Conservation (phyloP, 2,329 filamentous ascomycete genomes). For the Aspergillus novofumigatus region DNA sequence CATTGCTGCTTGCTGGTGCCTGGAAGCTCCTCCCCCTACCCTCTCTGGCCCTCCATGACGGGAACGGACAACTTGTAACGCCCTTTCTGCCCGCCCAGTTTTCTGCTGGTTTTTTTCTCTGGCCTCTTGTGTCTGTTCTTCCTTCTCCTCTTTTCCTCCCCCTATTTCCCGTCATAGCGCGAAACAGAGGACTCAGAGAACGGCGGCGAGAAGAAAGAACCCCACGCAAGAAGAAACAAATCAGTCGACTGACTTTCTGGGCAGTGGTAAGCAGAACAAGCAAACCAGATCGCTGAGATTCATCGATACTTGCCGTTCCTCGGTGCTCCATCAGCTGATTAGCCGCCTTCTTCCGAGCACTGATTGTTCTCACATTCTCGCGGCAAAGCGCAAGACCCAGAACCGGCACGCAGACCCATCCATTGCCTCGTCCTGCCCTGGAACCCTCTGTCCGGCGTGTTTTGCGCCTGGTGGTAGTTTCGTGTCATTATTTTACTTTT, state of each 20-base stretch:
- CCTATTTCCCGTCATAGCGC: constrained; percentile 2
- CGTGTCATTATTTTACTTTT: constrained; percentile 5
- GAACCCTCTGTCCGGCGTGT: constrained; percentile 5
- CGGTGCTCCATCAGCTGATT: constrained; percentile 19
- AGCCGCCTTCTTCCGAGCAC: constrained; percentile 15
- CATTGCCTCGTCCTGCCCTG: constrained; percentile 15
- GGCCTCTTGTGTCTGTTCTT: constrained; percentile 7
- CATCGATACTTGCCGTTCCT: not conserved
- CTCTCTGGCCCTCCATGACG: constrained; percentile 4
- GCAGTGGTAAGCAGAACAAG: not conserved
- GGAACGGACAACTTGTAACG: constrained; percentile 20
- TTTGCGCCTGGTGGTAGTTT: constrained; percentile 10
- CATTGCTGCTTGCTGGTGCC: constrained; percentile 7
- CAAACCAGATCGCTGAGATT: not conserved
- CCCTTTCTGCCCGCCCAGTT: constrained; percentile 8
- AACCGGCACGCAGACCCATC: constrained; percentile 20
- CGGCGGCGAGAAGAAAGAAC: constrained; percentile 1
- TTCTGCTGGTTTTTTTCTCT: constrained; percentile 10
- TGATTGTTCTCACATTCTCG: constrained; percentile 6
- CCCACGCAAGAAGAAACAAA: constrained; percentile 3
- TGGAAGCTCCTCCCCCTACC: constrained; percentile 2
- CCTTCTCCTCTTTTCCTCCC: constrained; percentile 4
- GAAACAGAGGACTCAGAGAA: constrained; percentile 1
- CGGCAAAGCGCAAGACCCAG: constrained; percentile 13
- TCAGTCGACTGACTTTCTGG: not conserved